A percentile compares a stretch with the other conserved stretches of the same genome.
Evolutionary conservation across 768 basidiomycete genomes (phyloP).

Genomic region (Psilocybe subaeruginosa): DNA sequence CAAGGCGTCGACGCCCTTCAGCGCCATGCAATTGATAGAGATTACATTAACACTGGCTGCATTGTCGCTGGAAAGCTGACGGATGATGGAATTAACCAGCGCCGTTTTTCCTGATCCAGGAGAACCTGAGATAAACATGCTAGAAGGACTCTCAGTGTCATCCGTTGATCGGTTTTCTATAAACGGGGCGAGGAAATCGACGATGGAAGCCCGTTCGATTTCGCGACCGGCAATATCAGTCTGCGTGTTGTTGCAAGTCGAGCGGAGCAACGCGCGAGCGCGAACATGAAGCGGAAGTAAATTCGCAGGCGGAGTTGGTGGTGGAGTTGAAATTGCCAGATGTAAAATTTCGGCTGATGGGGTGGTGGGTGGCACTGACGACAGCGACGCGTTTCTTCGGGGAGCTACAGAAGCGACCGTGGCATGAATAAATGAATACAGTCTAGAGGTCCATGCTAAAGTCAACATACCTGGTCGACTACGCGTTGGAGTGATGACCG

Average conservation of each 20-base stretch:
- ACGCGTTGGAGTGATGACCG: slow-evolving; percentile 45
- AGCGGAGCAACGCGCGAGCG: slow-evolving; percentile 69
- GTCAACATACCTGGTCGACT: slow-evolving; percentile 45
- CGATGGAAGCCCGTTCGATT: slow-evolving; percentile 59
- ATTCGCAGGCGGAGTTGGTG: slow-evolving; percentile 56
- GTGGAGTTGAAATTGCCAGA: slow-evolving; percentile 59
- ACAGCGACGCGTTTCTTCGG: slow-evolving; percentile 52
- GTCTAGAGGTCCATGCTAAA: not conserved
- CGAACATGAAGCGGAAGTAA: slow-evolving; percentile 57
- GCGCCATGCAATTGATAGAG: slow-evolving; percentile 80
- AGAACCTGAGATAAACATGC: slow-evolving; percentile 89
- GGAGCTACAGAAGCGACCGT: slow-evolving; percentile 32
- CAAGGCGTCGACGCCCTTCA: slow-evolving; percentile 65
- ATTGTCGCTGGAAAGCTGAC: slow-evolving; percentile 37
- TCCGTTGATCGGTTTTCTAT: slow-evolving; percentile 32
- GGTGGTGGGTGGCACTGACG: slow-evolving; percentile 45
- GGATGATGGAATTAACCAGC: slow-evolving; percentile 69
- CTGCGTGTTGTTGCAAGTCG: slow-evolving; percentile 61
- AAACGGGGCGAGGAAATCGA: slow-evolving; percentile 62
- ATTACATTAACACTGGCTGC: slow-evolving; percentile 47
- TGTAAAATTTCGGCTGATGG: slow-evolving; percentile 45
- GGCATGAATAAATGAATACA: slow-evolving; percentile 12
- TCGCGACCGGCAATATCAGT: slow-evolving; percentile 69
- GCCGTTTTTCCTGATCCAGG: slow-evolving; percentile 95
- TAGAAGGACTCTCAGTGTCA: slow-evolving; percentile 35